These are phyloP conservation scores for Dimargaris verticillata DNA, from an alignment of 192 early-diverging fungal species.

Conservation along the genomic window DNA sequence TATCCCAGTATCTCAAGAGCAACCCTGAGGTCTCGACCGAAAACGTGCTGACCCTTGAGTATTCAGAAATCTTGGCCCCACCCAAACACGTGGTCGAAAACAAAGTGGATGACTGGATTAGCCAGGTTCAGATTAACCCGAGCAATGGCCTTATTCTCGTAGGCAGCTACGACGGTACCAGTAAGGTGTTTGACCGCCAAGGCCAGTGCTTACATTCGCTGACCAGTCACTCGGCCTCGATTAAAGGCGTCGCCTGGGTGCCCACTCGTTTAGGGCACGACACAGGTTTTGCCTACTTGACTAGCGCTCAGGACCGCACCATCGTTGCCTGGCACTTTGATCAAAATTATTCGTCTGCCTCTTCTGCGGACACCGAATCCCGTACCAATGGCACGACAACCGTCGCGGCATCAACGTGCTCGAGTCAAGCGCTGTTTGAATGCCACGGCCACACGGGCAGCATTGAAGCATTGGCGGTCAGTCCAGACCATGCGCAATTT, in stretches of 20 bases:
- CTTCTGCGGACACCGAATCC: constrained; percentile 18
- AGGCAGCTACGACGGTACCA: constrained; percentile 6
- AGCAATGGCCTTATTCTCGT: background rate
- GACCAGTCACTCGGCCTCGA: background rate
- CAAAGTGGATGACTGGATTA: constrained; percentile 93
- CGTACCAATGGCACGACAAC: background rate
- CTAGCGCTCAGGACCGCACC: constrained; percentile 5
- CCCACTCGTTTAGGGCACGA: background rate
- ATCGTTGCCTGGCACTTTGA: background rate
- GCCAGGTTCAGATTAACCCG: constrained; percentile 32
- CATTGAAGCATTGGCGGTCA: constrained; percentile 57
- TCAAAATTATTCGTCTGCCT: constrained; percentile 13
- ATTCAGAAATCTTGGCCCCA: constrained; percentile 81
- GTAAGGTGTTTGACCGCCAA: background rate
- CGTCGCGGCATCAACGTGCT: background rate
- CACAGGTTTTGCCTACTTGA: background rate
- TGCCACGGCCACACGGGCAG: constrained; percentile 65
- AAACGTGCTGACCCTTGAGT: constrained; percentile 74
- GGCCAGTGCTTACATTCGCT: background rate
- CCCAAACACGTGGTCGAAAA: constrained; percentile 60
- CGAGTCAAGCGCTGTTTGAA: constrained; percentile 35
- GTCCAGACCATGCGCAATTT: constrained; percentile 23
- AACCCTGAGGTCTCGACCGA: constrained; percentile 29
- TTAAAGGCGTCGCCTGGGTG: constrained; percentile 3
- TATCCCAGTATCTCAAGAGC: constrained; percentile 54